Percentiles rank a stretch among this genome's conserved stretches.
phyloP scores from a whole-genome alignment of 176 grass and related monocot species.

The Carex littledalei region DNA sequence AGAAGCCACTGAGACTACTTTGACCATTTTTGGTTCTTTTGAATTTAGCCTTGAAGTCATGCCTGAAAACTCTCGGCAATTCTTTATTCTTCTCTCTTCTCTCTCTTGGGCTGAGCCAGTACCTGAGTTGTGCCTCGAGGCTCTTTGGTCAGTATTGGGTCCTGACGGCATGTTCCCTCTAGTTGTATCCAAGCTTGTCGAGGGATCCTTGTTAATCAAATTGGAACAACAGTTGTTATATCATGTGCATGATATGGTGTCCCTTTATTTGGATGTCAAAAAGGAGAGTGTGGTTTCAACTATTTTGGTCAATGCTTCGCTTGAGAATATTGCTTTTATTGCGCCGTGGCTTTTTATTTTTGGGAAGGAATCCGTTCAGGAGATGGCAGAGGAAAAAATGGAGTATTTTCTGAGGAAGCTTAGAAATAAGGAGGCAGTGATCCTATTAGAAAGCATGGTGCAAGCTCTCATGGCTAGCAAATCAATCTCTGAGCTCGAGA shows the following conservation, averaged over 20 bases:
- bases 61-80: slow-evolving; percentile 55
- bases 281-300: slow-evolving; percentile 31
- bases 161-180: slow-evolving; percentile 56
- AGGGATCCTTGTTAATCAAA: slow-evolving; percentile 79
- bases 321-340: slow-evolving; percentile 42
- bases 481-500: slow-evolving; percentile 61
- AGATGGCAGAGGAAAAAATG: slow-evolving; percentile 43
- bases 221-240: slow-evolving; percentile 53
- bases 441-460: slow-evolving; percentile 42
- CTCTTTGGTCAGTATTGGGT: slow-evolving; percentile 52
- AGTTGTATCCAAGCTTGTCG: slow-evolving; percentile 59
- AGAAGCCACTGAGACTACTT: slow-evolving; percentile 56
- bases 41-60: slow-evolving; percentile 86
- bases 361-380: slow-evolving; percentile 50
- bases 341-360: slow-evolving; percentile 75
- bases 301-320: slow-evolving; percentile 41
- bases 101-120: slow-evolving; percentile 70
- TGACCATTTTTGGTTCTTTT: slow-evolving; percentile 83
- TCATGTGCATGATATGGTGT: slow-evolving; percentile 87
- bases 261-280: slow-evolving; percentile 59
- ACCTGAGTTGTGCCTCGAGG: slow-evolving; percentile 65
- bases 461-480: slow-evolving; percentile 68
- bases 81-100: slow-evolving; percentile 56
- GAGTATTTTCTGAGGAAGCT: slow-evolving; percentile 42
- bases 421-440: slow-evolving; percentile 37